These are phyloP conservation scores for Aureobasidium sp. DNA, from an alignment of 2,329 filamentous ascomycete genomes.

Conservation along the genomic window DNA sequence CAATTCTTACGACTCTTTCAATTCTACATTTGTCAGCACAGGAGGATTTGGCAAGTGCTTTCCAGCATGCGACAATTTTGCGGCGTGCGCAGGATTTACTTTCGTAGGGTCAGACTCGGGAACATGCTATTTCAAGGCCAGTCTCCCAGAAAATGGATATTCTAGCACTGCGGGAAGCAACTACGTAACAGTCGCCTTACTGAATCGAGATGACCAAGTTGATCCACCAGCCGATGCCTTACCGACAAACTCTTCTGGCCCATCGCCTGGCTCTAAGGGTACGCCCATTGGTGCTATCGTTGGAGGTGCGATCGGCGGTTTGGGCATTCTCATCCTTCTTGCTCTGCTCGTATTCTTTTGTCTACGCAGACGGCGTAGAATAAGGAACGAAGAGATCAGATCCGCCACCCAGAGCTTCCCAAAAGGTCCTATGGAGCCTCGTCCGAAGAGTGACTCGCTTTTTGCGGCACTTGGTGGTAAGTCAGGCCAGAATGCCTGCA, in stretches of 20 bases:
- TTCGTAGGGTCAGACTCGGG: constrained; percentile 24
- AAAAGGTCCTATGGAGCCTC: constrained; percentile 17
- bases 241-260: neutral
- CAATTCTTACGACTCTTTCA: constrained; percentile 21
- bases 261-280: constrained; percentile 9
- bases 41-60: constrained; percentile 28
- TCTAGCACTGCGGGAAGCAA: constrained; percentile 20
- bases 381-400: constrained; percentile 21
- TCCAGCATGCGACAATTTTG: constrained; percentile 22
- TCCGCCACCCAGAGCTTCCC: constrained; percentile 19
- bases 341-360: constrained; percentile 18
- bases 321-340: constrained; percentile 19
- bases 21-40: constrained; percentile 20
- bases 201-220: constrained; percentile 18
- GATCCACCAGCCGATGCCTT: neutral
- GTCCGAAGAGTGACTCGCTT: constrained; percentile 19
- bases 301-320: constrained; percentile 19
- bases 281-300: constrained; percentile 22
- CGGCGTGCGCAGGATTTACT: constrained; percentile 25
- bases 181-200: constrained; percentile 23
- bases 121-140: constrained; percentile 25
- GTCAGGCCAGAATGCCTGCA: neutral
- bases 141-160: constrained; percentile 19
- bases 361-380: constrained; percentile 18
- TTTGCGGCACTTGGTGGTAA: constrained; percentile 27